Evolutionary conservation across 2,329 filamentous ascomycete genomes (phyloP), one percentile per base, ranked within the genome.

Genomic region (Talaromyces sp.): DNA sequence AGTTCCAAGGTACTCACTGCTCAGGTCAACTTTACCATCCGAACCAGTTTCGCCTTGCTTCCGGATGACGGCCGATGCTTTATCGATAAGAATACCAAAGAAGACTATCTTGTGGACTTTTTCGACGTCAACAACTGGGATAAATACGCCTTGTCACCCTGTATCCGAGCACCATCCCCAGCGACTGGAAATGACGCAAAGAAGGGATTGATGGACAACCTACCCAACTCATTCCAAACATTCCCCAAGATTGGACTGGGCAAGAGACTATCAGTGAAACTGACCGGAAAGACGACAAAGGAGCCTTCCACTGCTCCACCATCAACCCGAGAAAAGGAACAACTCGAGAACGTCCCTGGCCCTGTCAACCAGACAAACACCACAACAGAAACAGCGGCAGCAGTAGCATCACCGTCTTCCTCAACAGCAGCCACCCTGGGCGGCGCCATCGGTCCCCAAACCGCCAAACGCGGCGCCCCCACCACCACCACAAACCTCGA

Each of bases 1-100:
- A 96, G 93, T 68, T 92, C 92, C 63, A 90, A 91, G 65, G 89
- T 97, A 0, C 82, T 98, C 17, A 96, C 92, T 0, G 92, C 93
- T 0, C 90, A 95, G 70, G 93, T 96, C 67, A 96, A 96, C 75
- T 96, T 98, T 69, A 92, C 89, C 0, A 86, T 98, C 55, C 85
- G 93, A 8, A 96, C 92, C 0, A 93, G 87, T 49, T 97, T 90
- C 69, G 86, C 88, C 11, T 86, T 97, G 9, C 81, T 98, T 0
- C 93, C 93, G 0, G 88, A 96, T 60, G 88, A 95, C 66, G 92
- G 92, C 0, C 87, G 86, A 69, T 96, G 92, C 74, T 98, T 96
- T 72, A 82, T 96, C 68, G 88, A 97, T 76, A 91, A 88, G 67
- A 75, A 86, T 50, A 95, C 91, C 0, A 88, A 88, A 62, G 88